Evolutionary conservation across 306 rosid genomes (phyloP), one percentile per base, ranked within the genome.

Genomic region (Cucumis cinereus): DNA sequence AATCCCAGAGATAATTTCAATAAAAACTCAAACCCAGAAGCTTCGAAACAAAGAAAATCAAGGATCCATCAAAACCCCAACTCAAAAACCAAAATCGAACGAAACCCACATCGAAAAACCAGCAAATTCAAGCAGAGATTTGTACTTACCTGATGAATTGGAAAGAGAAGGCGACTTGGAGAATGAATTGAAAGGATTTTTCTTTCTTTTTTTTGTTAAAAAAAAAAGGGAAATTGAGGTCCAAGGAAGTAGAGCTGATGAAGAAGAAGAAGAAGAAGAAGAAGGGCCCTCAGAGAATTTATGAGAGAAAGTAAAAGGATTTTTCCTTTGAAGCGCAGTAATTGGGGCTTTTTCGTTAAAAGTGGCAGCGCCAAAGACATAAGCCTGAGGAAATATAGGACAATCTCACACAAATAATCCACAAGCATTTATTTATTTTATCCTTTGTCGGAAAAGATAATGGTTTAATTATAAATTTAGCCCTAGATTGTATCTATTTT

Each of bases 1-100:
- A 71, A 80, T 38, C 88, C 77, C 82, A 77, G 33, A 76, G 53
- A 66, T 79, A 78, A 40, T 78, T 45, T 70, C 52, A 64, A 38
- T 38, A 5, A 63, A 30, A 30, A 64, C n/a, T 64, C 76, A 14
- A 30, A 76, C 66, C 77, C 67, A 77, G 47, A 78, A 74, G 41
- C 77, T 77, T 79, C 43, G 80, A 85, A 85, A 81, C 81, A 81
- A 82, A 79, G 63, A 81, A 36, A 35, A 49, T 30, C 22, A 83
- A 80, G 43, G 60, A 72, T 50, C 61, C 76, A 73, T 38, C 30
- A 19, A 59, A 78, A 22, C 28, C 78, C 20, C n/a, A 64, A 38
- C 11, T 43, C 67, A 16, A 59, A 43, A 17, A 64, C 45, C 80
- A 49, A 79, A 74, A 79, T 81, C 60, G 52, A 33, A 33, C 76